Evolutionary conservation across 352 stramenopile genomes (phyloP).

Genomic region (Phytopythium mirpurense): DNA sequence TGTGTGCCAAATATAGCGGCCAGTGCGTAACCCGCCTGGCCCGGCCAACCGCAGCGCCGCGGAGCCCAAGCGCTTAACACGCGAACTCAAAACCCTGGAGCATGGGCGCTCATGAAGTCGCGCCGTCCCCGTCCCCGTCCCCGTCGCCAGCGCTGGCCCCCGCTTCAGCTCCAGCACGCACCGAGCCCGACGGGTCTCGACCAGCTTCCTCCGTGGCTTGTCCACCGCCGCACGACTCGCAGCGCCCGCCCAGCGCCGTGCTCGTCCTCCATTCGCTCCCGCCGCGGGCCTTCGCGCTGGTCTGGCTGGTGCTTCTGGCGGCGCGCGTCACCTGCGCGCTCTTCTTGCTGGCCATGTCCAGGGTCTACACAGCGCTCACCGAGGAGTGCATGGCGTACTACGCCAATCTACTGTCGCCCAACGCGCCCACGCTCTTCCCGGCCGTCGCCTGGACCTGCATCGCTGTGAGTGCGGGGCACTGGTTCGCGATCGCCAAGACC

Average conservation of each 20-base stretch:
- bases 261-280: slow-evolving; percentile 6
- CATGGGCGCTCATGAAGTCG: neutral
- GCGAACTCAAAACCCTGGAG: neutral
- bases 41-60: neutral
- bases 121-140: neutral
- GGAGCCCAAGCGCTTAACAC: neutral
- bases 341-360: slow-evolving; percentile 3
- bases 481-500: slow-evolving; percentile 7
- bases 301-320: slow-evolving; percentile 5
- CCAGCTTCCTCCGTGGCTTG: too few species aligned
- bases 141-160: neutral
- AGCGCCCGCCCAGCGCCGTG: neutral
- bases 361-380: slow-evolving; percentile 9
- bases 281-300: slow-evolving; percentile 4
- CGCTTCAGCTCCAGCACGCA: neutral
- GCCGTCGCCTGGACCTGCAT: slow-evolving; percentile 2
- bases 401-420: slow-evolving; percentile 5
- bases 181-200: too few species aligned
- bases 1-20: too few species aligned
- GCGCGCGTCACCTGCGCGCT: slow-evolving; percentile 5
- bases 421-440: neutral
- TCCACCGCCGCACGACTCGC: too few species aligned
- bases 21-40: too few species aligned
- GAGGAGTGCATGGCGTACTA: slow-evolving; percentile 11
- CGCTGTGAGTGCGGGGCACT: neutral